Evolutionary conservation across 768 basidiomycete species (phyloP).

Genomic region (Suillus clintonianus): DNA sequence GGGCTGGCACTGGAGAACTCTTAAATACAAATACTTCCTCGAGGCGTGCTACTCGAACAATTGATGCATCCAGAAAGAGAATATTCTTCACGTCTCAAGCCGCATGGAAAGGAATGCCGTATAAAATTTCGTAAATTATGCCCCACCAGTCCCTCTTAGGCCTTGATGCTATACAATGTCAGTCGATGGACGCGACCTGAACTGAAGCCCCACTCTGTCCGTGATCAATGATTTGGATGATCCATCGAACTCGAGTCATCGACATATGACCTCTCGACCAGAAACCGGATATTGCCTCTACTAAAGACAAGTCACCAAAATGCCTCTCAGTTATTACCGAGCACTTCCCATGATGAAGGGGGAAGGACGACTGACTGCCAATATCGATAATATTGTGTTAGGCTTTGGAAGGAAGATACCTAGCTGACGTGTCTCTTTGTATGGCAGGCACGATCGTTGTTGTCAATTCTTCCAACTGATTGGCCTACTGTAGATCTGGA

Average conservation of each 20-base stretch:
- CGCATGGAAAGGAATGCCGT: slow-evolving; percentile 95
- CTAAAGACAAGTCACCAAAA: neutral
- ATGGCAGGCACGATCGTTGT: neutral
- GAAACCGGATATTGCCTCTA: no score
- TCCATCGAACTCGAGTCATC: no score
- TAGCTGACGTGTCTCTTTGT: neutral
- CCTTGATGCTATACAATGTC: neutral
- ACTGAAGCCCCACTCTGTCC: neutral
- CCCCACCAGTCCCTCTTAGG: slow-evolving; percentile 25
- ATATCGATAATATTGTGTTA: neutral
- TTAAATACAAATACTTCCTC: slow-evolving; percentile 68
- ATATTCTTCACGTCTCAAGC: slow-evolving; percentile 87
- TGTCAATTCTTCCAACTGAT: neutral
- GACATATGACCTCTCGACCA: no score
- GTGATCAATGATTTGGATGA: neutral
- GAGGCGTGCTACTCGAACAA: slow-evolving; percentile 74
- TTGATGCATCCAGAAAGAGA: slow-evolving; percentile 74
- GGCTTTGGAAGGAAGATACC: neutral
- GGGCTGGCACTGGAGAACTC: slow-evolving; percentile 80
- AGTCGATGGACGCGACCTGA: neutral
- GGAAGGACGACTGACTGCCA: neutral
- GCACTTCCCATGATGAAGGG: neutral
- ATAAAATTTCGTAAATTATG: slow-evolving; percentile 98
- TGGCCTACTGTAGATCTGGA: neutral
- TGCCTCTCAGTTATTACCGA: neutral